phyloP scores from a whole-genome alignment of 1,284 basidiomycete genomes.

The Apiotrichum veenhuisii region DNA sequence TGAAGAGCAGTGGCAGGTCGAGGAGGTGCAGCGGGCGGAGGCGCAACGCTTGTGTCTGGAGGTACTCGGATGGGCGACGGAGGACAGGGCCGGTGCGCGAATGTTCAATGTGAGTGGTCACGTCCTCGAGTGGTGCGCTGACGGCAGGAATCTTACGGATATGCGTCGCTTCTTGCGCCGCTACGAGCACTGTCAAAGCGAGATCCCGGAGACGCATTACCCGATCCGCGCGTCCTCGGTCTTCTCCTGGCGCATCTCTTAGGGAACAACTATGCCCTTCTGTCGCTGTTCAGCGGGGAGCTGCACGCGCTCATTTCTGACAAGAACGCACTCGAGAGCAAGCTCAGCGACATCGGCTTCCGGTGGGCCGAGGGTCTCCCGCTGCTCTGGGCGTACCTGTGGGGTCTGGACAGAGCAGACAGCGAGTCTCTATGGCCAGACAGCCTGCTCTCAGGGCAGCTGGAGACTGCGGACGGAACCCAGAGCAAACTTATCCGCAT shows the following conservation, averaged over 20 bases:
- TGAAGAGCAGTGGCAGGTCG: conserved; percentile 37
- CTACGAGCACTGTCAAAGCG: conserved; percentile 7
- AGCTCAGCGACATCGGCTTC: conserved; percentile 29
- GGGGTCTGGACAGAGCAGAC: conserved; percentile 15
- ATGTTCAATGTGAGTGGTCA: conserved; percentile 31
- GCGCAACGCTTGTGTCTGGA: conserved; percentile 39
- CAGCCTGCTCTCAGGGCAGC: not conserved
- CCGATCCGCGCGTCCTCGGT: conserved; percentile 30
- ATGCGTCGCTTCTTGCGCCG: conserved; percentile 24
- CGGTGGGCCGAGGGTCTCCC: conserved; percentile 27
- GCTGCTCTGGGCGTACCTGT: conserved; percentile 39
- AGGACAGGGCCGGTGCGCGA: conserved; percentile 26
- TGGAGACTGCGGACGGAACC: conserved; percentile 1
- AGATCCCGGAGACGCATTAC: not conserved
- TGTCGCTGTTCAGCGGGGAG: conserved; percentile 23
- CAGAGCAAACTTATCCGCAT: conserved; percentile 20
- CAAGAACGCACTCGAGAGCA: conserved; percentile 8
- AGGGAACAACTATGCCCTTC: conserved; percentile 40
- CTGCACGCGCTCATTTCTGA: conserved; percentile 4
- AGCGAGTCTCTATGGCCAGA: not conserved
- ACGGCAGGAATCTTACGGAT: conserved; percentile 30
- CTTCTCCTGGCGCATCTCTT: conserved; percentile 39
- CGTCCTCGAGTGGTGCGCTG: not conserved
- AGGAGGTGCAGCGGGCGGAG: conserved; percentile 42
- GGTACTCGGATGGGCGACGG: conserved; percentile 35